Percentiles rank a stretch among this genome's conserved stretches.
These are phyloP conservation scores for Saururus chinensis DNA, from an alignment of 164 flowering plant species.

Conservation along the genomic window DNA sequence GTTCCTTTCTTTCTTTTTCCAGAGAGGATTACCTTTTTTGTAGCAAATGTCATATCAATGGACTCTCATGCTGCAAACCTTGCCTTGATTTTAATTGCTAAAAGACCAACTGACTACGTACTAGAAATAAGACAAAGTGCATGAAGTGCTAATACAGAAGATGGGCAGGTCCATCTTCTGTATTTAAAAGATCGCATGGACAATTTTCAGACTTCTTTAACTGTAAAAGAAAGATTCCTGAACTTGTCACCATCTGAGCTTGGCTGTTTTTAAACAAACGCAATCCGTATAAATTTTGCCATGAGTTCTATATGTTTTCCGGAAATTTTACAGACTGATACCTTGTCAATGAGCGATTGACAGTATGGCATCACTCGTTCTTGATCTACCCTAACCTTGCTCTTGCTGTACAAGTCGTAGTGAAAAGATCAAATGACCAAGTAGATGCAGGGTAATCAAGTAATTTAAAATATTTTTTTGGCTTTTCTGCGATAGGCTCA, in stretches of 20 bases:
- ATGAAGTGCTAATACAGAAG: too few relatives aligned
- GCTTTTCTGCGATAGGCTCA: not conserved
- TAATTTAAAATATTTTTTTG: not conserved
- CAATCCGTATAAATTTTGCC: not conserved
- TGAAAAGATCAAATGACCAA: constrained; percentile 4
- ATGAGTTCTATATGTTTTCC: too few relatives aligned
- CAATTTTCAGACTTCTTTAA: too few relatives aligned
- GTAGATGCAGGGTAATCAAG: not conserved
- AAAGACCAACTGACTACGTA: too few relatives aligned
- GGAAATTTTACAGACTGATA: not conserved
- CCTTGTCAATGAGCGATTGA: constrained; percentile 30
- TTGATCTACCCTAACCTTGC: constrained; percentile 25
- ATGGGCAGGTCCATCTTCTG: too few relatives aligned
- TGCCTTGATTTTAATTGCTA: too few relatives aligned
- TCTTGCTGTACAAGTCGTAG: constrained; percentile 35
- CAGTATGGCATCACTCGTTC: constrained; percentile 31
- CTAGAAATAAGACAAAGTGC: too few relatives aligned
- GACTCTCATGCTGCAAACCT: too few relatives aligned
- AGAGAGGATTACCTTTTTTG: too few relatives aligned
- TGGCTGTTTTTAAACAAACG: not conserved
- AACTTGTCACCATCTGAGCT: constrained; percentile 22
- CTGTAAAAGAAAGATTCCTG: not conserved
- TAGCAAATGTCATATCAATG: too few relatives aligned
- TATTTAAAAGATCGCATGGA: too few relatives aligned
- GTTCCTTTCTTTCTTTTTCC: too few relatives aligned